Evolutionary conservation across 2,329 filamentous ascomycete genomes (phyloP), one percentile per base, ranked within the genome.

Genomic region (Pseudonectria foliicola): DNA sequence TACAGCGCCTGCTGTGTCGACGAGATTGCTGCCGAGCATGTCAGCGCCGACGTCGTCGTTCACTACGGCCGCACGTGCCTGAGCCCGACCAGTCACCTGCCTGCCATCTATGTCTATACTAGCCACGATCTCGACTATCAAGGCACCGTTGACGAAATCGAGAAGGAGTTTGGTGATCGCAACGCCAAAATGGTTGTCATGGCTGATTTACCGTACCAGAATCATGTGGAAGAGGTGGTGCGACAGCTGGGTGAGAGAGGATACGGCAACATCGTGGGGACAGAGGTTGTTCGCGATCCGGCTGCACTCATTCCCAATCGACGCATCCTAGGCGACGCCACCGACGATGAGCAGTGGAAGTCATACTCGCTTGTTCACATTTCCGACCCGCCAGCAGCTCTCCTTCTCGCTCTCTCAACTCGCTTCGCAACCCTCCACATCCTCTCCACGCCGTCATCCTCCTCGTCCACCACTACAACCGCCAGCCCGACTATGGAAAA

Each of bases 1-100:
- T 98, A 96, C 61, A 93, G 92, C 40, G 82, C 90, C 1, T 98
- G 92, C 63, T 98, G 92, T 54, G 89, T 96, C 13, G 92, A 98
- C 54, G 92, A 98, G 64, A 82, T 96, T 27, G 92, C 92, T 0
- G 92, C 92, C 3, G 89, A 98, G 59, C 92, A 98, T 57, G 83
- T 87, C 12, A 75, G 87, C 51, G 89, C 92, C 6, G 83, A 96
- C 42, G 85, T 88, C 0, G 85, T 96, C 2, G 82, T 98, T 11
- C 92, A 98, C 58, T 98, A 96, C 51, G 92, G 92, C 3, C 74
- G 92, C 34, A 83, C 90, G 0, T 98, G 92, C 55, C 70, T 98
- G 15, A 95, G 88, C 7, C 90, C 90, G 1, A 94, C 90, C 0
- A 84, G 85, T 10, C 71, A 88, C 36, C 64, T 96, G 34, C 88